phyloP scores from a whole-genome alignment of 345 rosid genomes.

The Bretschneidera sinensis region DNA sequence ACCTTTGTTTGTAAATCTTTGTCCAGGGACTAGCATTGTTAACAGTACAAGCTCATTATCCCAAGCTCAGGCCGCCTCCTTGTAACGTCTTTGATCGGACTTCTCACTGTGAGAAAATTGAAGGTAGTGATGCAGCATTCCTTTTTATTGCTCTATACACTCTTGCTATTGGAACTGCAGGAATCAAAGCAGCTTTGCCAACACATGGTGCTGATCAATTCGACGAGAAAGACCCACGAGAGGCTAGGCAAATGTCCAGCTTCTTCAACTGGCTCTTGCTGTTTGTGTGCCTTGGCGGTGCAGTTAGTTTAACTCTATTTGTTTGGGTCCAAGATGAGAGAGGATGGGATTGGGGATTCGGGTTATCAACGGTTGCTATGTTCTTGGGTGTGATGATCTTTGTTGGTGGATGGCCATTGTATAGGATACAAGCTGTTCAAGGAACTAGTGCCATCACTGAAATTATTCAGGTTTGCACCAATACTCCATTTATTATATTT shows the following conservation, averaged over 20 bases:
- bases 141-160: slow-evolving; percentile 43
- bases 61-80: slow-evolving; percentile 37
- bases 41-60: slow-evolving; percentile 47
- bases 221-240: slow-evolving; percentile 42
- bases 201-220: slow-evolving; percentile 64
- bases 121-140: slow-evolving; percentile 30
- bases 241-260: slow-evolving; percentile 47
- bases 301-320: slow-evolving; percentile 36
- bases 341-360: slow-evolving; percentile 62
- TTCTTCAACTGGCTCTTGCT: slow-evolving; percentile 48
- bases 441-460: slow-evolving; percentile 38
- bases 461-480: slow-evolving; percentile 55
- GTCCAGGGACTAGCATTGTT: slow-evolving; percentile 43
- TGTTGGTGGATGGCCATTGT: slow-evolving; percentile 34
- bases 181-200: slow-evolving; percentile 49
- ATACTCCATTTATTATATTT: too few relatives aligned
- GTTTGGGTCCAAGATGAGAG: slow-evolving; percentile 53
- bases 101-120: slow-evolving; percentile 34
- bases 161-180: slow-evolving; percentile 43
- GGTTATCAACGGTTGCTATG: slow-evolving; percentile 26
- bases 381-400: slow-evolving; percentile 29
- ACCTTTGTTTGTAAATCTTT: not conserved
- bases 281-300: slow-evolving; percentile 33
- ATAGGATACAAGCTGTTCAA: slow-evolving; percentile 33
- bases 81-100: slow-evolving; percentile 37